A percentile compares a stretch with the other conserved stretches of the same genome.
phyloP scores from a whole-genome alignment of 805 yeast species.

The Saccharomycopsis schoenii region DNA sequence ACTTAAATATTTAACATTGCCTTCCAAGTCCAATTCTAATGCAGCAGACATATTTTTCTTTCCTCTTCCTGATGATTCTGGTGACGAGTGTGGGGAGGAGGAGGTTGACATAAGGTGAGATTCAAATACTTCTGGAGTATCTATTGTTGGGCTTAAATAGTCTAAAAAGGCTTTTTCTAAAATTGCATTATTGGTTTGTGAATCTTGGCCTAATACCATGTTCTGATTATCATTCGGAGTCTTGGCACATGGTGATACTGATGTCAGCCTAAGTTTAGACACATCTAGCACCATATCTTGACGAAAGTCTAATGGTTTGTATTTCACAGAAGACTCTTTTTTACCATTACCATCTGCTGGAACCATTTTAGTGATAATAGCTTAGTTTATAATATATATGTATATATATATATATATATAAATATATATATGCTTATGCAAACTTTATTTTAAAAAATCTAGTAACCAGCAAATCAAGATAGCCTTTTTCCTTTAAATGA shows the following conservation, averaged over 20 bases:
- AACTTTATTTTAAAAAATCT: no score
- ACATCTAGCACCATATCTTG: constrained; percentile 7
- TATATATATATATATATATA: no score
- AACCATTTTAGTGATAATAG: background rate
- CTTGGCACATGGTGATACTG: constrained; percentile 12
- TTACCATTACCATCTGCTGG: background rate
- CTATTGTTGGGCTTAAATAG: constrained; percentile 4
- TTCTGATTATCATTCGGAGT: background rate
- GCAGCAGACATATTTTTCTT: constrained; percentile 66
- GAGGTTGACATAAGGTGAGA: background rate
- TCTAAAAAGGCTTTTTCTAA: constrained; percentile 1
- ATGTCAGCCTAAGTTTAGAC: constrained; percentile 8
- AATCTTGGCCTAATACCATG: background rate
- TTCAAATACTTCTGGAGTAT: background rate
- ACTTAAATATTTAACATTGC: constrained; percentile 66
- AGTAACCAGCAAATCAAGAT: no score
- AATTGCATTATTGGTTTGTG: background rate
- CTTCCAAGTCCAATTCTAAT: constrained; percentile 72
- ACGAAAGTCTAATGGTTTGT: constrained; percentile 1
- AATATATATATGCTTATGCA: no score
- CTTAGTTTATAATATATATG: no score
- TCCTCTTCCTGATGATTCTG: constrained; percentile 31
- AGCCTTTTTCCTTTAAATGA: no score
- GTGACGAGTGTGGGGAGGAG: constrained; percentile 1
- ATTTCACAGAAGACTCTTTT: background rate